Evolutionary conservation across 495 filamentous ascomycete genomes (phyloP), one percentile per base, ranked within the genome.

Genomic region (Pyrenula aspistea): DNA sequence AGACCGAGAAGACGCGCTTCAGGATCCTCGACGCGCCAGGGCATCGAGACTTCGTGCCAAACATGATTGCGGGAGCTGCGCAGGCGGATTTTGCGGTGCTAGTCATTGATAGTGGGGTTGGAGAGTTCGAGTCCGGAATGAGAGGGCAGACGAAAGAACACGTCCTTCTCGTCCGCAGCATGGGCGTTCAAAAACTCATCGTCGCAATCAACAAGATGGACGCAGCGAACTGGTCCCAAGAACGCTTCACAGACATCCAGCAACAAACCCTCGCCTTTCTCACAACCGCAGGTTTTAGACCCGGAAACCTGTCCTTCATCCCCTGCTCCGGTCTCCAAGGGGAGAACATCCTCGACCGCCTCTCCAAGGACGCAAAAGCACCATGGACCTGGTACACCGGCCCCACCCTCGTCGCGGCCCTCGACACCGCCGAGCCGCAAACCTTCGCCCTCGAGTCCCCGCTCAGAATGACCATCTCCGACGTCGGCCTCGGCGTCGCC

Each of bases 171-270:
- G 83, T 93, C 11, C 83, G 92, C 51, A 95, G 90, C 63, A 91
- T 97, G 80, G 93, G 93, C 0, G 88, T 97, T 0, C 84, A 88
- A 53, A 81, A 85, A 31, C 74, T 98, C 25, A 83, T 98, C 53
- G 85, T 97, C 49, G 92, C 88, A 2, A 79, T 97, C 61, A 98
- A 98, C 70, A 98, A 98, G 71, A 83, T 98, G 64, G 93, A 98
- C 67, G 82, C 79, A 0, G 83, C 91, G 10, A 68, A 72, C 12
- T 98, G 93, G 93, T 85, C 81, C 12, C 73, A 85, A 68, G 83
- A 78, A 15, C 81, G 91, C 1, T 98, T 92, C 63, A 74, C 85
- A 42, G 88, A 95, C 65, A 96, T 97, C 56, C 76, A 82, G 57
- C 81, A 89, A 60, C 90, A 95, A 63, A 79, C 95, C 53, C 80